Conservation (phyloP, 228 moss, liverwort and hornwort species). For the Sphagnum fallax region DNA sequence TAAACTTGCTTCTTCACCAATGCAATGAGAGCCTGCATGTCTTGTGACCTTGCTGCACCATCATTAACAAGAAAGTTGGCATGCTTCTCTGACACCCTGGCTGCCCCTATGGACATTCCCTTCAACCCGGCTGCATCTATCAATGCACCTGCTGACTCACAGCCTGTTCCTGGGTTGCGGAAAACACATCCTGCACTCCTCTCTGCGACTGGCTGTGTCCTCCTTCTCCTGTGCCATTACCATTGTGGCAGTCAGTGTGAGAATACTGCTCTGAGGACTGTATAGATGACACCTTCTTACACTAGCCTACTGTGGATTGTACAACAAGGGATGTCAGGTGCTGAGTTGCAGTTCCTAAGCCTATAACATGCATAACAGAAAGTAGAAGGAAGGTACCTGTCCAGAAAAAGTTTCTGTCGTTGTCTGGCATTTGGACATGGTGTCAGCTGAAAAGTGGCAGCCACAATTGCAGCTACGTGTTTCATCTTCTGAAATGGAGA, state of each 20-base stretch:
- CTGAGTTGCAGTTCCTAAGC: too few species aligned
- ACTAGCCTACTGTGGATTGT: too few species aligned
- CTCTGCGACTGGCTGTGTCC: constrained; percentile 70
- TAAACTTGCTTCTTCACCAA: constrained; percentile 62
- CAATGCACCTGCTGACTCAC: constrained; percentile 68
- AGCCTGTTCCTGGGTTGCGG: constrained; percentile 66
- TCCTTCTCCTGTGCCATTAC: constrained; percentile 46
- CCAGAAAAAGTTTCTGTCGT: constrained; percentile 52
- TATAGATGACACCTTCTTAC: too few species aligned
- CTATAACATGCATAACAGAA: too few species aligned
- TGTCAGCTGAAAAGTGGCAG: constrained; percentile 67
- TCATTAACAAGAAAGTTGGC: constrained; percentile 78
- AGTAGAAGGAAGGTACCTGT: constrained; percentile 33
- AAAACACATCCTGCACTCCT: constrained; percentile 87
- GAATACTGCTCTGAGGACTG: too few species aligned
- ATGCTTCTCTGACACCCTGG: constrained; percentile 59
- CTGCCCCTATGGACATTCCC: constrained; percentile 55
- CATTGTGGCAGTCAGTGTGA: not conserved
- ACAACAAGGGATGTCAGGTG: too few species aligned
- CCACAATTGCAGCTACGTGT: constrained; percentile 45
- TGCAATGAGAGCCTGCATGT: constrained; percentile 65
- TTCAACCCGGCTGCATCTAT: constrained; percentile 90
- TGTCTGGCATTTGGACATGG: constrained; percentile 45
- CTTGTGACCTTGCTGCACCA: constrained; percentile 62
- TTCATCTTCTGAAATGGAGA: constrained; percentile 80